Percentiles rank a stretch among this genome's conserved stretches.
Evolutionary conservation across 495 filamentous ascomycete genomes (phyloP).

Genomic region (Aspergillus sclerotioniger): DNA sequence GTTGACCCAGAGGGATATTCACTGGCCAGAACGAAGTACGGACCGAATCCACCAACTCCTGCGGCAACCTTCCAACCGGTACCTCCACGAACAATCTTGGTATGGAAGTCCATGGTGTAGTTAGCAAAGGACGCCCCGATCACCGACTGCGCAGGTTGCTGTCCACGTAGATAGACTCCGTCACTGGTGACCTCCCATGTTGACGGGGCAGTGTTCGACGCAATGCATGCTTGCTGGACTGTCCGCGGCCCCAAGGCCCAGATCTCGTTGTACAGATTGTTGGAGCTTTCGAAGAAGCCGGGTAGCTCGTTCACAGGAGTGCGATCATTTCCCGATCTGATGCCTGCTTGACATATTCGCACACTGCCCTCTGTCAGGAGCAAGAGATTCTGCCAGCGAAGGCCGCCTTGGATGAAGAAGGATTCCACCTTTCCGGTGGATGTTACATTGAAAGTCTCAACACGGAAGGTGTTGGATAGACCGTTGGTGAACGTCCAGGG

Average conservation of each 20-base stretch:
- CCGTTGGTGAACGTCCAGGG: constrained; percentile 22
- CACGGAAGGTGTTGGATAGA: constrained; percentile 21
- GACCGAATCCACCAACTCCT: constrained; percentile 18
- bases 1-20: constrained; percentile 9
- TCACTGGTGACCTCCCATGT: constrained; percentile 21
- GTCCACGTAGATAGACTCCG: constrained; percentile 18
- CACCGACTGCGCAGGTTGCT: constrained; percentile 18
- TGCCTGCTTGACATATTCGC: constrained; percentile 12
- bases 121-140: constrained; percentile 13
- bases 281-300: constrained; percentile 19
- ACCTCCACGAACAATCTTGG: constrained; percentile 21
- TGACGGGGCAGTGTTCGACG: constrained; percentile 13
- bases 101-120: constrained; percentile 22
- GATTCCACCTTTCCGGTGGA: constrained; percentile 16
- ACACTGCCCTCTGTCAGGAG: constrained; percentile 9
- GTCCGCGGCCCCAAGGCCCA: constrained; percentile 22
- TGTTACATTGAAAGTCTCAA: constrained; percentile 28
- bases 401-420: constrained; percentile 24
- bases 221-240: constrained; percentile 22
- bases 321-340: constrained; percentile 16
- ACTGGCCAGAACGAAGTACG: constrained; percentile 19
- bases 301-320: constrained; percentile 12
- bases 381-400: constrained; percentile 20
- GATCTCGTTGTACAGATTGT: constrained; percentile 23
- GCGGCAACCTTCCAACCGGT: constrained; percentile 24